A percentile compares a stretch with the other conserved stretches of the same genome.
These are phyloP conservation scores for Croton setiger DNA, from an alignment of 441 rosid genomes.

Conservation along the genomic window DNA sequence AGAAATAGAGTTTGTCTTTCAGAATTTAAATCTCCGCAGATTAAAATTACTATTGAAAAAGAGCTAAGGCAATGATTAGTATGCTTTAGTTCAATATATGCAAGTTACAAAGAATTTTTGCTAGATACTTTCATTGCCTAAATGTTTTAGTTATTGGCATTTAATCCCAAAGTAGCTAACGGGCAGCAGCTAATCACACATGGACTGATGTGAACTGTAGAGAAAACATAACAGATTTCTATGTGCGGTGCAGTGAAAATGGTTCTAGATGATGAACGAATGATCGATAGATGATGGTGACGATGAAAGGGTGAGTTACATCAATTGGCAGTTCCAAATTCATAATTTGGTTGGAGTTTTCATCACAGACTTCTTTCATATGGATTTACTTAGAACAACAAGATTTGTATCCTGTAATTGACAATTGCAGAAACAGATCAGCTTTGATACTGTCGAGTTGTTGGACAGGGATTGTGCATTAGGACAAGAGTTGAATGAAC, in stretches of 20 bases:
- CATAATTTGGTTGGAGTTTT: slow-evolving; percentile 24
- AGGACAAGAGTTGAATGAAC: slow-evolving; percentile 16
- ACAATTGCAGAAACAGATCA: slow-evolving; percentile 4
- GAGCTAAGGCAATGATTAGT: too few species aligned
- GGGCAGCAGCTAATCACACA: too few species aligned
- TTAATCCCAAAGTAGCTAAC: too few species aligned
- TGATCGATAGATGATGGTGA: slow-evolving; percentile 23
- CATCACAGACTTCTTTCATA: slow-evolving; percentile 15
- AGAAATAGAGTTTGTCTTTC: too few species aligned
- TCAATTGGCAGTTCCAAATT: slow-evolving; percentile 22
- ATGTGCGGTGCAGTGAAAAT: slow-evolving; percentile 17
- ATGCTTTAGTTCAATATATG: too few species aligned
- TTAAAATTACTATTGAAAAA: too few species aligned
- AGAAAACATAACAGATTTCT: slow-evolving; percentile 1
- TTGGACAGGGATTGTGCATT: slow-evolving; percentile 20
- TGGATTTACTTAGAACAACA: slow-evolving; percentile 21
- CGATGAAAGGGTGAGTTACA: slow-evolving; percentile 3
- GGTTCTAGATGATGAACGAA: slow-evolving; percentile 1
- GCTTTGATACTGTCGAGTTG: neutral
- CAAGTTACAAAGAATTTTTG: too few species aligned
- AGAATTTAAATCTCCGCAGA: too few species aligned
- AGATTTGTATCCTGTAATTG: slow-evolving; percentile 17
- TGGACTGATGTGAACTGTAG: too few species aligned
- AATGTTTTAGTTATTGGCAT: too few species aligned
- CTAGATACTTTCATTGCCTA: too few species aligned